These are phyloP conservation scores for Pseudocercospora fuligena DNA, from an alignment of 2,329 filamentous ascomycete genomes.

Conservation along the genomic window DNA sequence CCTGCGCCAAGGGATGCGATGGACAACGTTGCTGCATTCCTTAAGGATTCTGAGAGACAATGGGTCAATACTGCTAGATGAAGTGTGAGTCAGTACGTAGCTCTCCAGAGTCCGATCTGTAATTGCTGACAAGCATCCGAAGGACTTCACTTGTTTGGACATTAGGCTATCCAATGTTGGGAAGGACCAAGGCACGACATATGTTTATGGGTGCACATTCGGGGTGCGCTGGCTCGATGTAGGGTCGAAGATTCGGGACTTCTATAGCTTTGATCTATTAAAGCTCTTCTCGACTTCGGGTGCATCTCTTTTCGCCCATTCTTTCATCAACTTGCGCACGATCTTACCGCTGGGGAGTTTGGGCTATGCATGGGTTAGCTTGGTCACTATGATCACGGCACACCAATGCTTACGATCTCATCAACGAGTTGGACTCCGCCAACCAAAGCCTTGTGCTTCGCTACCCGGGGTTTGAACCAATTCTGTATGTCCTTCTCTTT, in stretches of 20 bases:
- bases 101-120: neutral
- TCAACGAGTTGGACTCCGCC: constrained; percentile 57
- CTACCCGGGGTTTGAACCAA: constrained; percentile 45
- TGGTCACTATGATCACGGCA: neutral
- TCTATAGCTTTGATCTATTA: constrained; percentile 31
- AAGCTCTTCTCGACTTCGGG: constrained; percentile 37
- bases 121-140: too few relatives aligned
- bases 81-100: neutral
- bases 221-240: neutral
- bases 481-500: constrained; percentile 43
- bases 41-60: neutral
- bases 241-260: neutral
- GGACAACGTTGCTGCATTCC: neutral
- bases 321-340: constrained; percentile 59
- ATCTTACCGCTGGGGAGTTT: constrained; percentile 65
- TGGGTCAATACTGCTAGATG: too few relatives aligned
- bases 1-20: neutral
- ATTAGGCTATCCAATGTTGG: neutral
- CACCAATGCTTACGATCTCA: constrained; percentile 46
- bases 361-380: constrained; percentile 40
- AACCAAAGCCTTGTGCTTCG: constrained; percentile 47
- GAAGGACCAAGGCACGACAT: neutral
- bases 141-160: neutral
- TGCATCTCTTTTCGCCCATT: constrained; percentile 62
- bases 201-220: neutral